Evolutionary conservation across 2,329 filamentous ascomycete genomes (phyloP).

Genomic region (Chalaropsis ovoidea): DNA sequence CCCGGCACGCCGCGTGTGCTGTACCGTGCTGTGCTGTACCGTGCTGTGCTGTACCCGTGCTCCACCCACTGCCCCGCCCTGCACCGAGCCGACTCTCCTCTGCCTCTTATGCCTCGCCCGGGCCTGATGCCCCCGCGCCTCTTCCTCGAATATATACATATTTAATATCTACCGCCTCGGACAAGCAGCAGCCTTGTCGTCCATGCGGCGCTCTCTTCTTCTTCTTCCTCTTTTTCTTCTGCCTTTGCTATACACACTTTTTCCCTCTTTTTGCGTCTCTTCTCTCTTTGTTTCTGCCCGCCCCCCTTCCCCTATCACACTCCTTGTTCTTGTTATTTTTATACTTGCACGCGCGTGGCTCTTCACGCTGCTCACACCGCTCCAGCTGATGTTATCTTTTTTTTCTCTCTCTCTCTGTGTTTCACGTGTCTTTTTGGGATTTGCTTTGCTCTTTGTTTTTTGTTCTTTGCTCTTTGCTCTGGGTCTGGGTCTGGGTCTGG

Average conservation of each 20-base stretch:
- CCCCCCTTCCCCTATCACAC: too few relatives aligned
- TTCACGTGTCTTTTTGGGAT: not conserved
- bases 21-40: not conserved
- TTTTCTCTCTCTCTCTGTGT: not conserved
- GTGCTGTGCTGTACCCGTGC: not conserved
- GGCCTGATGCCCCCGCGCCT: slow-evolving; percentile 4
- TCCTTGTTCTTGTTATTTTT: too few relatives aligned
- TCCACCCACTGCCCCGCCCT: not conserved
- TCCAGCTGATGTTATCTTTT: not conserved
- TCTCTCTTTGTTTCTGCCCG: not conserved
- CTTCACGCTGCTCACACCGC: not conserved
- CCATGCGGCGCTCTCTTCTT: too few relatives aligned
- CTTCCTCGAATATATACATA: not conserved
- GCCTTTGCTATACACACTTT: not conserved
- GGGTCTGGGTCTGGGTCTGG: not conserved
- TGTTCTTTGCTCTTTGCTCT: too few relatives aligned
- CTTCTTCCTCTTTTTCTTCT: too few relatives aligned
- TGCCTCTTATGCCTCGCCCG: not conserved
- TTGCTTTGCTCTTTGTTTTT: not conserved
- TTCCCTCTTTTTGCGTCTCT: not conserved
- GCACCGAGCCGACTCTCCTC: not conserved
- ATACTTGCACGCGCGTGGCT: not conserved
- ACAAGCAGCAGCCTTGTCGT: too few relatives aligned
- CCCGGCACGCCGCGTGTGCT: too few relatives aligned
- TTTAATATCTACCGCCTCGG: not conserved